Evolutionary conservation across 257 asterid species (phyloP), one percentile per base, ranked within the genome.

Genomic region (Solanum neorickii): DNA sequence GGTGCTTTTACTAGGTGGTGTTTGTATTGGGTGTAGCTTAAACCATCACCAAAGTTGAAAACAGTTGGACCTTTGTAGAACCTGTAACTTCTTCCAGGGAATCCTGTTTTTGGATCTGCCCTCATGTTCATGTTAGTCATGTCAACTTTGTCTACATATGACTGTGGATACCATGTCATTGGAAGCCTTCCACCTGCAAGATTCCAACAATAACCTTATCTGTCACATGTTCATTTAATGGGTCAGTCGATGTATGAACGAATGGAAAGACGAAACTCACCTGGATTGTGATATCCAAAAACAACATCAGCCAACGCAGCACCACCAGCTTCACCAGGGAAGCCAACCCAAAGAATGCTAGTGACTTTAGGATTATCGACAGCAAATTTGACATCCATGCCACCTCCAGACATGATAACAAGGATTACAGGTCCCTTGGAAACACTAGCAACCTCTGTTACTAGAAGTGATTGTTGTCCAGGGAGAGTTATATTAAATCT

Each of bases 251-350:
- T 13, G 77, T 42, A 70, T 15, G 44, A 69, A 60, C 25, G 3
- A 56, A 7, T 20, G 66, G 27, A 59, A 23, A 25, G 9, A 49
- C 23, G 15, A 52, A 20, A 75, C 94, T 90, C 87, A 96, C 99
- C 90, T 42, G 99, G 98, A 88, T 95, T 97, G 85, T 92, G 88
- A 56, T 72, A 75, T 9, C 99, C 98, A 39, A 97, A 95, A 2
- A 94, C 74, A 4, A 94, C 93, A 56, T 97, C 97, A 0, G 98
- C 95, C 35, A 95, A 84, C 4, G 98, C 99, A 27, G 94, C 97
- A 41, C 98, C 98, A 37, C 98, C 99, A 18, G 97, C 98, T 89
- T 97, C 98, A 3, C 99, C 99, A 1, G 99, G 99, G 89, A 91
- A 97, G 5, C 98, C 99, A 86, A 92, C 97, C 98, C 99, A 97